Evolutionary conservation across 2,329 filamentous ascomycete species (phyloP), one percentile per base, ranked within the genome.

Genomic region (Akanthomyces uredinophilus): DNA sequence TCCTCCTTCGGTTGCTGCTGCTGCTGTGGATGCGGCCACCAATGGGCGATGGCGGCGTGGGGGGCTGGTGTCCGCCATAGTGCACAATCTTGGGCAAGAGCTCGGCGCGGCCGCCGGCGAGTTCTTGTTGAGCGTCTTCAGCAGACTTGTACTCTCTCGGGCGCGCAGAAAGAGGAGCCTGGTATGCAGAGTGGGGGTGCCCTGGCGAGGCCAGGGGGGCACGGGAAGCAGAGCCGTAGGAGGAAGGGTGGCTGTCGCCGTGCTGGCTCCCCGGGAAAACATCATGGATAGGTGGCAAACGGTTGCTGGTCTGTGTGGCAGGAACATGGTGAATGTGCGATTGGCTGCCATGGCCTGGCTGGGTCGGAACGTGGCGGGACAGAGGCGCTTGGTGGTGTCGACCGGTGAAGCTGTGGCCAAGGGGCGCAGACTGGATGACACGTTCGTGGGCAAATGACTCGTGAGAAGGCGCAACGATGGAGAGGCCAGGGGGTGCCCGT

Each of bases 321-420:
- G 91, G 92, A 4, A 93, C 83, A 71, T 96, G 92, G 75, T 96
- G 92, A 71, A 97, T 95, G 73, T 96, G 92, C 24, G 91, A 94
- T 1, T 88, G 92, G 71, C 88, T 91, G 22, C 89, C 89, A 58
- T 96, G 82, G 65, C 90, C 92, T 8, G 91, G 88, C 65, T 93
- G 91, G 71, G 94, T 93, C 68, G 86, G 83, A 60, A 92, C 81
- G 73, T 95, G 91, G 57, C 91, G 85, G 50, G 89, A 91, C 63
- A 91, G 77, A 0, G 90, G 89, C 67, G 89, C 88, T 5, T 88
- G 85, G 69, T 92, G 87, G 72, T 96, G 87, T 64, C 95, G 87
- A 64, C 94, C 93, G 8, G 95, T 97, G 73, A 99, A 99, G 43
- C 92, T 96, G 73, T 97, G 94, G 69, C 96, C 88, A 27, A 99